Evolutionary conservation across 2,329 filamentous ascomycete genomes (phyloP), one percentile per base, ranked within the genome.

Genomic region (Calonectria pseudoreteaudii): DNA sequence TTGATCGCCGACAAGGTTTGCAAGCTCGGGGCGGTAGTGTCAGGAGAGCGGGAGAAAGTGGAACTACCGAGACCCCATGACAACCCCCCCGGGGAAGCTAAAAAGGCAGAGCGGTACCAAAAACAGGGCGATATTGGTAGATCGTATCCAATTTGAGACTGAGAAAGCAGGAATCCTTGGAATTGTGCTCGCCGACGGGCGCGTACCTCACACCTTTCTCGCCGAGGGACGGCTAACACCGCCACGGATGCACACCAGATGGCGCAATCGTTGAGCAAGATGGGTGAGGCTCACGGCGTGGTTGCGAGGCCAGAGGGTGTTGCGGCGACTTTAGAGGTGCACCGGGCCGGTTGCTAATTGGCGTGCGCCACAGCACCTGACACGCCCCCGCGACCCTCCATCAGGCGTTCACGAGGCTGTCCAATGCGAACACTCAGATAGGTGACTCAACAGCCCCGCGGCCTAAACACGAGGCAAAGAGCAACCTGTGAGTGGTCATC

Each of bases 361-460:
- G 85, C 71, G 74, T 81, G 78, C 78, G 81, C 77, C 80, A 80
- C 79, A 81, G 69, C 85, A 86, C 83, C 81, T 86, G 85, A 86
- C 84, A 76, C 74, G 72, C 75, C 78, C 78, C 73, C 75, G 73
- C 77, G 78, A 79, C 78, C 80, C 82, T 80, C 80, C 79, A 77
- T 68, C 68, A 64, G 11, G 50, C 74, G 76, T 78, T 81, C 82
- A 83, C 81, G 81, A 83, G 81, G 81, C 80, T 82, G 72, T 70
- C 78, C 78, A 80, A 80, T 82, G 74, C 77, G 72, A 71, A 77
- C 76, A 71, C 66, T 49, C 72, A 64, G 75, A 70, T 75, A 67
- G 34, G 64, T 69, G 70, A 79, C 67, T 72, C 70, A 74, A 74
- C 65, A 60, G 70, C 69, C 70, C 71, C 23, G 52, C 49, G 69